These are phyloP conservation scores for Lichtheimia ramosa DNA, from an alignment of 371 early-diverging fungal genomes.

Conservation along the genomic window DNA sequence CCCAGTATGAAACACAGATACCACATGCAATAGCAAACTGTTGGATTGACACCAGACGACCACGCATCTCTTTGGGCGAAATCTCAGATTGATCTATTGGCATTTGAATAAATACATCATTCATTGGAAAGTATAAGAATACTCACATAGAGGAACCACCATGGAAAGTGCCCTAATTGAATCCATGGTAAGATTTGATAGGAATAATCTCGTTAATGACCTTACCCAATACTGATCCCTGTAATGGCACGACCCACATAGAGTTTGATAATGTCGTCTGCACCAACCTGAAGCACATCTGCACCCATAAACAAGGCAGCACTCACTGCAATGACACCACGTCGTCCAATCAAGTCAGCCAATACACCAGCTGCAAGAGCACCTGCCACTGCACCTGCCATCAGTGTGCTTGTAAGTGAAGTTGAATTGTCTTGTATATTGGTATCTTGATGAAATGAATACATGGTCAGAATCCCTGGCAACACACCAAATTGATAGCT, in stretches of 20 bases:
- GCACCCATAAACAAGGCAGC: constrained; percentile 75
- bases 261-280: constrained; percentile 54
- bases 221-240: constrained; percentile 85
- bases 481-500: constrained; percentile 54
- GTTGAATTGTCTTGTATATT: constrained; percentile 29
- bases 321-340: constrained; percentile 70
- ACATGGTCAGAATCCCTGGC: constrained; percentile 46
- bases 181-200: no score
- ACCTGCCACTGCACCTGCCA: constrained; percentile 69
- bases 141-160: constrained; percentile 81
- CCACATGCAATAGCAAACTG: constrained; percentile 85
- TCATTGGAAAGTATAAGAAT: background rate
- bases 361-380: constrained; percentile 63
- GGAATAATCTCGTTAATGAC: background rate
- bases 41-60: constrained; percentile 84
- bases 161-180: constrained; percentile 65
- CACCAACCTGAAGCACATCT: constrained; percentile 68
- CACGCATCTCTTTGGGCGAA: constrained; percentile 83
- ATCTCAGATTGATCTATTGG: constrained; percentile 81
- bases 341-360: constrained; percentile 78
- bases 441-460: constrained; percentile 36
- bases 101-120: background rate
- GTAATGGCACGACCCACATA: constrained; percentile 76
- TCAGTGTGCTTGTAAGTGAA: constrained; percentile 67
- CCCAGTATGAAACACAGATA: constrained; percentile 40